phyloP scores from a whole-genome alignment of 805 yeast genomes.

The Lipomyces sp. region DNA sequence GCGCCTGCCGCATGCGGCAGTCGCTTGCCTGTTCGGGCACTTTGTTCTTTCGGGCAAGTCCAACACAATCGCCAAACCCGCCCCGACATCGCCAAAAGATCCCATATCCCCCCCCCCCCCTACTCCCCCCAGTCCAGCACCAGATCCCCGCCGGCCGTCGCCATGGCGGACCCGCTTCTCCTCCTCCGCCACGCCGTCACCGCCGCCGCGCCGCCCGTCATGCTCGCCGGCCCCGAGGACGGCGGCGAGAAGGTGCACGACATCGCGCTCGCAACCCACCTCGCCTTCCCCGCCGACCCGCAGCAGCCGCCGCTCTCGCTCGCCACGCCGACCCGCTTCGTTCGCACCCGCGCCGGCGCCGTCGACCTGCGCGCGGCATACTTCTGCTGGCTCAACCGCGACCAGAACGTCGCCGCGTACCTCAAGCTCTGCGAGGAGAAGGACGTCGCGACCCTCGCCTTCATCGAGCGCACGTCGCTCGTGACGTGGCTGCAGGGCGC shows the following conservation, averaged over 20 bases:
- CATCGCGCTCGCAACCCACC: slow-evolving; percentile 39
- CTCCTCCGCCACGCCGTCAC: slow-evolving; percentile 37
- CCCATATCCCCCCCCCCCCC: background rate
- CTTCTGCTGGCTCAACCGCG: slow-evolving; percentile 75
- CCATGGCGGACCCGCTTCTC: slow-evolving; percentile 35
- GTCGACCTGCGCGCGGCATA: slow-evolving; percentile 55
- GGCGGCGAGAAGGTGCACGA: slow-evolving; percentile 38
- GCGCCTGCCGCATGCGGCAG: no score
- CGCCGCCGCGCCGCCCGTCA: slow-evolving; percentile 30
- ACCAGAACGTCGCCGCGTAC: slow-evolving; percentile 76
- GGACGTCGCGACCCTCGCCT: slow-evolving; percentile 67
- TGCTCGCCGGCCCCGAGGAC: slow-evolving; percentile 30
- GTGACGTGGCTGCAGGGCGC: slow-evolving; percentile 77
- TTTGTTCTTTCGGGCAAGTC: no score
- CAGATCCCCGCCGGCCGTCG: background rate
- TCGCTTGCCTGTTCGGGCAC: no score
- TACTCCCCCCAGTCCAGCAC: background rate
- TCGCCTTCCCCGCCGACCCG: slow-evolving; percentile 35
- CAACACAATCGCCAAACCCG: no score
- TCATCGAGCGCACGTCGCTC: slow-evolving; percentile 80
- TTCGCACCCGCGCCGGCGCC: slow-evolving; percentile 35
- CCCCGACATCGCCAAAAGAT: no score
- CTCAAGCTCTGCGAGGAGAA: slow-evolving; percentile 64
- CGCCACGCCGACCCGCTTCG: slow-evolving; percentile 53
- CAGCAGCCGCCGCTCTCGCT: slow-evolving; percentile 39